Evolutionary conservation across 2,329 filamentous ascomycete species (phyloP).

Genomic region (Xylaria sp.): DNA sequence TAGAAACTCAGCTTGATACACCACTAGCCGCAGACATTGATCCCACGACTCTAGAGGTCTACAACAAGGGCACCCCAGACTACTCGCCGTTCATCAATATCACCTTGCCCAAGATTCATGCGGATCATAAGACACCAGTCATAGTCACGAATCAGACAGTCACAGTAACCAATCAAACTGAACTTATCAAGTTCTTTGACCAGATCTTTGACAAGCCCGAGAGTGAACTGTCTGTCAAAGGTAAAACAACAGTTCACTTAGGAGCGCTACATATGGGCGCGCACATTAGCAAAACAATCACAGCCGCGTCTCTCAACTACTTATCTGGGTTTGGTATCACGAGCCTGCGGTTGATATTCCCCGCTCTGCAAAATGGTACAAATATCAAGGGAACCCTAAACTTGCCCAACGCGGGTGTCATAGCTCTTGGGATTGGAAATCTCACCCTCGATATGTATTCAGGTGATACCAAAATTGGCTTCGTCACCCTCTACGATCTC

Average conservation of each 20-base stretch:
- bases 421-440: conserved; percentile 59
- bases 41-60: conserved; percentile 54
- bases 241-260: conserved; percentile 53
- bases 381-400: conserved; percentile 58
- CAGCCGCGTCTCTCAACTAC: conserved; percentile 54
- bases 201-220: conserved; percentile 54
- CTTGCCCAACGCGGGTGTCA: conserved; percentile 58
- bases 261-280: conserved; percentile 54
- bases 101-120: conserved; percentile 49
- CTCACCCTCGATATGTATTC: conserved; percentile 58
- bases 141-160: conserved; percentile 52
- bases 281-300: conserved; percentile 56
- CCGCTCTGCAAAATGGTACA: conserved; percentile 52
- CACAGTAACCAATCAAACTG: conserved; percentile 52
- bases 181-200: conserved; percentile 56
- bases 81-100: conserved; percentile 49
- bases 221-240: conserved; percentile 54
- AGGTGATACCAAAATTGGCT: conserved; percentile 55
- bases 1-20: conserved; percentile 54
- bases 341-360: conserved; percentile 53
- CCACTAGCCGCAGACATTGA: conserved; percentile 54
- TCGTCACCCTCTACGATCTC: conserved; percentile 54
- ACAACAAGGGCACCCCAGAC: conserved; percentile 53
- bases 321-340: conserved; percentile 55
- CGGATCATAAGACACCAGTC: conserved; percentile 54